Base-by-base conservation (phyloP, 2,329 filamentous ascomycete species). In the Scortechinia acanthostroma region DNA sequence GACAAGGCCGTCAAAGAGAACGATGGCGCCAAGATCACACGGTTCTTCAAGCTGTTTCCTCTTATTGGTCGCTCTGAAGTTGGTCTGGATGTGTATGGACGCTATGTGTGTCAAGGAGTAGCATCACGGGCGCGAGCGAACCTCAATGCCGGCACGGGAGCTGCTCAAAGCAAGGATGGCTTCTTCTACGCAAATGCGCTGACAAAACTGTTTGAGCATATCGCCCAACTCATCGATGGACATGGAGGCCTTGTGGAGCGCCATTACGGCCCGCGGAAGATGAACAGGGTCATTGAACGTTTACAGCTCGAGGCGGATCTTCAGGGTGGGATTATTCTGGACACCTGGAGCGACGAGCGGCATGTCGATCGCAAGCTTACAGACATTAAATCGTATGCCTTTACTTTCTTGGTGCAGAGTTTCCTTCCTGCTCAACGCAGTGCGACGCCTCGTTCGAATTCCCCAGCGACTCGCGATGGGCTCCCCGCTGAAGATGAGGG, bases 31-130 rank as follows among this genome's bases (percentile, higher is more conserved):
- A 89, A 87, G 60, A 88, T 98, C 45, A 96, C 93, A 1, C 75
- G 93, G 35, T 98, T 98, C 70, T 98, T 98, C 70, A 98, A 98
- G 69, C 71, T 98, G 28, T 98, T 98, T 56, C 93, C 93, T 15
- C 70, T 98, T 25, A 96, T 98, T 58, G 91, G 87, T 14, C 78
- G 91, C 49, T 83, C 88, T 2, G 88, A 95, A 46, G 87, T 91
- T 4, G 93, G 93, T 1, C 64, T 98, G 46, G 91, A 98, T 63
- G 88, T 95, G 2, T 98, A 98, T 61, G 93, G 93, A 1, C 80
- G 85, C 53, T 98, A 97, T 61, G 91, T 98, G 22, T 98, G 93
- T 58, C 88, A 94, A 61, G 93, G 93, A 15, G 91, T 98, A 28
- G 90, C 91, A 4, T 80, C 84, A 15, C 80, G 86, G 45, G 93